Conservation (phyloP, 129 eudicot species). For the Rutidosis leptorrhynchoides region DNA sequence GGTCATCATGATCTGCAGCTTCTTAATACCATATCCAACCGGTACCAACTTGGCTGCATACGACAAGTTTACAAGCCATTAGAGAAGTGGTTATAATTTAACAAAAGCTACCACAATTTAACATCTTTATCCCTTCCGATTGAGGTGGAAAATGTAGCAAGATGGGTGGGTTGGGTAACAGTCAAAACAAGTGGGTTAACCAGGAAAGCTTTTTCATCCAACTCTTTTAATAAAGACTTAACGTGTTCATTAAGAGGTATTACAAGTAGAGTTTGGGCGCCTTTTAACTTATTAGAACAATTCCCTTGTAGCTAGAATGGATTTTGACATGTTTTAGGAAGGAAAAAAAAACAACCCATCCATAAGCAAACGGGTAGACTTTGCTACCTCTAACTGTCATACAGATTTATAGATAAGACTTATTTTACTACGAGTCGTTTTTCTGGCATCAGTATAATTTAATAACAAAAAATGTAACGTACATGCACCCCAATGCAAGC, state of each 20-base stretch:
- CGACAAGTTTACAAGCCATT: background rate
- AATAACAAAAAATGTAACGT: constrained; percentile 22
- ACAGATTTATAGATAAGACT: background rate
- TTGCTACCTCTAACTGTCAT: background rate
- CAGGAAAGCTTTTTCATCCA: background rate
- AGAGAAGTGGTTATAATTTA: background rate
- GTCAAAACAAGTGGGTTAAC: background rate
- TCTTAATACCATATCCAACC: constrained; percentile 96
- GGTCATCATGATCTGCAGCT: constrained; percentile 88
- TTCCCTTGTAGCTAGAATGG: too few species aligned
- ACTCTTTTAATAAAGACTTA: background rate
- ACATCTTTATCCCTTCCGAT: background rate
- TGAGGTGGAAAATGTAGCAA: background rate
- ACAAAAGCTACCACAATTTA: background rate
- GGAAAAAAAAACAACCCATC: background rate
- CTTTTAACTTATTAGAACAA: too few species aligned
- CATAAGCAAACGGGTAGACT: background rate
- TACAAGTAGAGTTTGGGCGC: too few species aligned
- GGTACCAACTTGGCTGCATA: constrained; percentile 75
- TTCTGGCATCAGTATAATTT: background rate
- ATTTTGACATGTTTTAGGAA: background rate
- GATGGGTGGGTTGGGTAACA: background rate
- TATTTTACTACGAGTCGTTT: background rate
- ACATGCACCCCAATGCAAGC: constrained; percentile 92
- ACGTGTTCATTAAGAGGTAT: too few species aligned